A percentile compares a stretch with the other conserved stretches of the same genome.
These are phyloP conservation scores for Rhododendron williamsianum DNA, from an alignment of 148 eudicot species.

Conservation along the genomic window DNA sequence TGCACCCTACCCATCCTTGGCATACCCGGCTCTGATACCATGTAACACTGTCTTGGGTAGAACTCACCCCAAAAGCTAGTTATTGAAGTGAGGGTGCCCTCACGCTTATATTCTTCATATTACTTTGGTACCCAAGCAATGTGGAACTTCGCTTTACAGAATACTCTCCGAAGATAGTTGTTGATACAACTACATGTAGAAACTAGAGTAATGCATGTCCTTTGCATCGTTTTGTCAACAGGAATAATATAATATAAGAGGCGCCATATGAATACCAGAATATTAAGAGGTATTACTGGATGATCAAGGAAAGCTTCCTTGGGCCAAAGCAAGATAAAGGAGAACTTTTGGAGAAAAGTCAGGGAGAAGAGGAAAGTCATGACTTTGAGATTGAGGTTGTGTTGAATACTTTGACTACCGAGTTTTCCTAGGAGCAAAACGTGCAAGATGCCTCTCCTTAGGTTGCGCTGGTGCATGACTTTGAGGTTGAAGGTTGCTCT, in stretches of 20 bases:
- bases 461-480: background rate
- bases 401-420: background rate
- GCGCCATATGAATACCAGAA: background rate
- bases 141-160: too few relatives aligned
- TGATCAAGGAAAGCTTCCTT: background rate
- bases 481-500: background rate
- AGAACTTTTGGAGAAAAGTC: background rate
- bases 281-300: background rate
- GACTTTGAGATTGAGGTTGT: background rate
- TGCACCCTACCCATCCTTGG: too few relatives aligned
- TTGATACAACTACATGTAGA: background rate
- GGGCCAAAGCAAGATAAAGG: background rate
- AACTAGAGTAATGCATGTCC: background rate
- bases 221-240: background rate
- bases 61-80: too few relatives aligned
- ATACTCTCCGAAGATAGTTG: background rate
- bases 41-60: too few relatives aligned
- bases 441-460: background rate
- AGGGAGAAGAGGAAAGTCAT: background rate
- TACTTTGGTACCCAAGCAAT: too few relatives aligned
- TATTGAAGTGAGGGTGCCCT: too few relatives aligned
- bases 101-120: too few relatives aligned
- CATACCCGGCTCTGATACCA: too few relatives aligned
- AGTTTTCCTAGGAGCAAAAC: background rate
- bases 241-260: background rate